Percentiles rank a stretch among this genome's conserved stretches.
These are phyloP conservation scores for Solanum hybrid DNA, from an alignment of 305 asterid genomes.

Conservation along the genomic window DNA sequence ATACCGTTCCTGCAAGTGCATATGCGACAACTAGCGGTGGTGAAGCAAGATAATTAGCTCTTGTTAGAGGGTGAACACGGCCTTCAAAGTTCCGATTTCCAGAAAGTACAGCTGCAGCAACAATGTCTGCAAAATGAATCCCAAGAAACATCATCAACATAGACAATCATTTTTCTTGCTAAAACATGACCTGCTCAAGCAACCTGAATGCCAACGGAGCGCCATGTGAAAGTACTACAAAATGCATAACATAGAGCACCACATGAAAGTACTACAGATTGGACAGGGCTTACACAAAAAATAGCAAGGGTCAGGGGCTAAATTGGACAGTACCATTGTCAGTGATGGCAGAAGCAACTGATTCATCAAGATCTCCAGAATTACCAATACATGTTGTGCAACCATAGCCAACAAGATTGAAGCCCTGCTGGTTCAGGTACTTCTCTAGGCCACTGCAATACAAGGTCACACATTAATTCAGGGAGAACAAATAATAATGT, in stretches of 20 bases:
- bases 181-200: not conserved
- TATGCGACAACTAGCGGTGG: conserved; percentile 84
- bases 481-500: not conserved
- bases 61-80: conserved; percentile 81
- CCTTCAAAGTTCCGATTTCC: conserved; percentile 92
- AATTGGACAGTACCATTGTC: conserved; percentile 45
- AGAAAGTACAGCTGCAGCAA: conserved; percentile 86
- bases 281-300: not conserved
- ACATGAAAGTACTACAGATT: not conserved
- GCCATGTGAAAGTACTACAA: not conserved
- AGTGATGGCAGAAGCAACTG: conserved; percentile 58
- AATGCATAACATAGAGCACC: not conserved
- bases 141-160: not conserved
- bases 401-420: conserved; percentile 77
- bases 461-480: not conserved
- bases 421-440: conserved; percentile 81
- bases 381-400: conserved; percentile 93
- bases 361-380: conserved; percentile 84
- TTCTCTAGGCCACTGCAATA: conserved; percentile 58
- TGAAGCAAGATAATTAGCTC: conserved; percentile 86
- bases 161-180: not conserved
- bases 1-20: conserved; percentile 93
- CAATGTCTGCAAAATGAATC: conserved; percentile 40
- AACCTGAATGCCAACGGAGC: not conserved
- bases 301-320: not conserved